phyloP scores from a whole-genome alignment of 2,329 filamentous ascomycete species.

The Arthrobotrys megalospora region DNA sequence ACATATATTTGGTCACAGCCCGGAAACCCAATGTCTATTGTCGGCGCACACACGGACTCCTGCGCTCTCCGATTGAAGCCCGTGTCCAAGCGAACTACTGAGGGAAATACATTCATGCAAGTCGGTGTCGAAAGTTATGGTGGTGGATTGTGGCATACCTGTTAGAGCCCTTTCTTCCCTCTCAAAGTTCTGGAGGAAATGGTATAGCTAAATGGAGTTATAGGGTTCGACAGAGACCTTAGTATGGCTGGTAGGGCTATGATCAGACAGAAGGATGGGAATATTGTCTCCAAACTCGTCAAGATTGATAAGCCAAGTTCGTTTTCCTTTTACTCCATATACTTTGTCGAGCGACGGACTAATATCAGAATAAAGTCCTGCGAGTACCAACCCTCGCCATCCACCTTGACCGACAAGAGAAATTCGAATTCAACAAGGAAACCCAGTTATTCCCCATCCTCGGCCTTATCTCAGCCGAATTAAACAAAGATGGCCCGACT shows the following conservation, averaged over 20 bases:
- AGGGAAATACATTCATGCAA: slow-evolving; percentile 88
- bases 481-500: slow-evolving; percentile 75
- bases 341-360: background rate
- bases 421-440: slow-evolving; percentile 96
- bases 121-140: slow-evolving; percentile 97
- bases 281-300: slow-evolving; percentile 85
- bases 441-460: slow-evolving; percentile 94
- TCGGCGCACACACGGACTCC: slow-evolving; percentile 96
- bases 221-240: slow-evolving; percentile 92
- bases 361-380: slow-evolving; percentile 72
- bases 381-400: slow-evolving; percentile 94
- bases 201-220: background rate
- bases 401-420: slow-evolving; percentile 87
- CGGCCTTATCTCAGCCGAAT: slow-evolving; percentile 86
- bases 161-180: slow-evolving; percentile 66
- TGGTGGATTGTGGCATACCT: slow-evolving; percentile 96
- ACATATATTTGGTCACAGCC: slow-evolving; percentile 58
- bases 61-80: slow-evolving; percentile 93
- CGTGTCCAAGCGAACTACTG: slow-evolving; percentile 82
- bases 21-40: slow-evolving; percentile 75
- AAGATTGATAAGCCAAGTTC: slow-evolving; percentile 86
- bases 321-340: slow-evolving; percentile 45
- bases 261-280: slow-evolving; percentile 80
- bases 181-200: background rate
- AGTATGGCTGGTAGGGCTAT: slow-evolving; percentile 90